These are phyloP conservation scores for Exophiala aquamarina DNA, from an alignment of 2,329 filamentous ascomycete species.

Conservation along the genomic window DNA sequence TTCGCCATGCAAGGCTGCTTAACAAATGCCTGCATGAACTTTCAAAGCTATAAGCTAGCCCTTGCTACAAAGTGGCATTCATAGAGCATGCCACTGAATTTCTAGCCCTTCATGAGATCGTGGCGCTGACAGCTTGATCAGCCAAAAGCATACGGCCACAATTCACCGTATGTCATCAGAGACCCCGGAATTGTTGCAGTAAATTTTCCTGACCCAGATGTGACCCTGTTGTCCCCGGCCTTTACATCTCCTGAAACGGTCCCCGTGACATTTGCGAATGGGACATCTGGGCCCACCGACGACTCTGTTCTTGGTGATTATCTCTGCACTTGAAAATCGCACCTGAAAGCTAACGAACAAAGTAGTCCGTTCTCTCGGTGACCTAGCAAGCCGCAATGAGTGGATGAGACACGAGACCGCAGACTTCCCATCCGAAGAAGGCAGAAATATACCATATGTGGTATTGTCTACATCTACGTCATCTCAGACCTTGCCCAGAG, in stretches of 20 bases:
- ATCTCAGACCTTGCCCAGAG: neutral
- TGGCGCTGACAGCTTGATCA: neutral
- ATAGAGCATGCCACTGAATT: too few relatives aligned
- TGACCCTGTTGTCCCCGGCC: slow-evolving; percentile 12
- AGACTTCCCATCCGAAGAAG: slow-evolving; percentile 12
- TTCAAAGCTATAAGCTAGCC: too few relatives aligned
- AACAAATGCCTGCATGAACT: too few relatives aligned
- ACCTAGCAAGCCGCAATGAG: slow-evolving; percentile 5
- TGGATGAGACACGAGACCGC: slow-evolving; percentile 5
- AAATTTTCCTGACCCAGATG: slow-evolving; percentile 9
- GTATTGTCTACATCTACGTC: neutral
- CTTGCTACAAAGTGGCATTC: too few relatives aligned
- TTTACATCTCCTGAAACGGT: slow-evolving; percentile 6
- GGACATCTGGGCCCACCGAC: slow-evolving; percentile 13
- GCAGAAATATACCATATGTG: slow-evolving; percentile 8
- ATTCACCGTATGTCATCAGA: slow-evolving; percentile 4
- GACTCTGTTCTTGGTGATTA: slow-evolving; percentile 5
- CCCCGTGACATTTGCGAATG: slow-evolving; percentile 3
- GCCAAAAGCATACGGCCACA: slow-evolving; percentile 4
- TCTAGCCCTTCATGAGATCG: too few relatives aligned
- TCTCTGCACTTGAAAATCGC: too few relatives aligned
- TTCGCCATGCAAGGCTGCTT: too few relatives aligned
- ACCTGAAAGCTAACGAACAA: too few relatives aligned
- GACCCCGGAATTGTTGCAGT: slow-evolving; percentile 9
- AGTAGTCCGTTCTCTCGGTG: too few relatives aligned